These are phyloP conservation scores for Aspergillus indologenus DNA, from an alignment of 495 filamentous ascomycete species.

Conservation along the genomic window DNA sequence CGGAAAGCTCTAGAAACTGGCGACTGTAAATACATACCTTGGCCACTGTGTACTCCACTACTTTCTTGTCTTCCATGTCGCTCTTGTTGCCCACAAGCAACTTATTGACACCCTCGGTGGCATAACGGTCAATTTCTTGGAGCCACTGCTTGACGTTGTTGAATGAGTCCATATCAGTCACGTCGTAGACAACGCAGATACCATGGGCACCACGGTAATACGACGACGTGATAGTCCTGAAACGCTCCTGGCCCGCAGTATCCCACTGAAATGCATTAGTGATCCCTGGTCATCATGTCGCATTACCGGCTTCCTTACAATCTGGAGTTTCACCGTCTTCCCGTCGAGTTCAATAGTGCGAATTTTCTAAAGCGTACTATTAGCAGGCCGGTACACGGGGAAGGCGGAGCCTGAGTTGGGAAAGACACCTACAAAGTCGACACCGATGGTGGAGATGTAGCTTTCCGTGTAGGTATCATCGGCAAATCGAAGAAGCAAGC, in stretches of 20 bases:
- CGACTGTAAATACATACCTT: constrained; percentile 61
- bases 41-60: constrained; percentile 97
- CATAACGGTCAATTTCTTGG: constrained; percentile 98
- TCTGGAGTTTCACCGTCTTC: constrained; percentile 99
- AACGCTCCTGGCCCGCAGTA: constrained; percentile 97
- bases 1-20: not conserved
- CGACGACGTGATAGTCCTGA: constrained; percentile 98
- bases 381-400: constrained; percentile 4
- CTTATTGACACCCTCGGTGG: constrained; percentile 98
- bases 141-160: constrained; percentile 99
- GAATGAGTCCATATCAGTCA: constrained; percentile 99
- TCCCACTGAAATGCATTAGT: constrained; percentile 70
- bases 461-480: constrained; percentile 99
- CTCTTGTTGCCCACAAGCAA: constrained; percentile 99
- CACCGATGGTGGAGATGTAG: constrained; percentile 99
- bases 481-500: constrained; percentile 92
- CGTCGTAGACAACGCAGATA: constrained; percentile 99
- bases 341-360: constrained; percentile 98
- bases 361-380: constrained; percentile 75
- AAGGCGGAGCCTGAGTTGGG: not conserved
- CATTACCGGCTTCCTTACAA: constrained; percentile 61
- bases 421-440: constrained; percentile 80
- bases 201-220: constrained; percentile 99
- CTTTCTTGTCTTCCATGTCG: constrained; percentile 99
- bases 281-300: constrained; percentile 5